Base-by-base conservation (phyloP, 73 alveolate species). In the Paramecium pentaurelia region DNA sequence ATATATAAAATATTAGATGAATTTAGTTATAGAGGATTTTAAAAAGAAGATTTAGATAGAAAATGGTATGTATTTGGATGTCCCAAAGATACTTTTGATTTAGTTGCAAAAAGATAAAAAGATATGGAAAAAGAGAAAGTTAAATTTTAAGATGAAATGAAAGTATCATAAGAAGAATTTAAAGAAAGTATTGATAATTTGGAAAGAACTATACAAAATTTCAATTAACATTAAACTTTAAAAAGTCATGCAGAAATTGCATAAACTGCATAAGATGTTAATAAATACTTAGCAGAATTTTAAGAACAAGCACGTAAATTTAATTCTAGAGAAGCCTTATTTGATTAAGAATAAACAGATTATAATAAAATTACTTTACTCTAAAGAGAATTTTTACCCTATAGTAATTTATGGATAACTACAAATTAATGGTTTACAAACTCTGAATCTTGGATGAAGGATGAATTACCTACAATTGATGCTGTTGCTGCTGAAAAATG, bases 21-120 rank as follows among this genome's bases (percentile, higher is more conserved):
- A 88, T 98, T 97, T 95, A 96, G 97, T 93, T 98, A 93, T 73
- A 98, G 99, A 83, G 92, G 96, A 91, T 98, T 98, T 93, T 95
- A 98, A 44, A 93, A 93, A 70, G 96, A 95, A 47, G 99, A 98
- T 93, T 91, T 97, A 51, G 99, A 98, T 88, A 96, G 97, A 88
- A 98, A 98, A 93, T 98, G 99, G 99, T 95, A 94, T 86, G 94
- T 98, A 92, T 98, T 95, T 95, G 99, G 99, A 60, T 98, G 98
- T 12, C 99, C 99, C 28, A 96, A 97, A 84, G 97, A 96, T 86
- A 97, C 98, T 44, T 93, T 95, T 58, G 98, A 96, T 58, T 86
- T 96, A 36, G 97, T 97, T 75, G 98, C 98, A 32, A 94, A 93
- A 60, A 98, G 98, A 93, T 60, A 95, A 64, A 95, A 97, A 60